Evolutionary conservation across 2,329 filamentous ascomycete genomes (phyloP).

Genomic region (Fusarium haematococcum): DNA sequence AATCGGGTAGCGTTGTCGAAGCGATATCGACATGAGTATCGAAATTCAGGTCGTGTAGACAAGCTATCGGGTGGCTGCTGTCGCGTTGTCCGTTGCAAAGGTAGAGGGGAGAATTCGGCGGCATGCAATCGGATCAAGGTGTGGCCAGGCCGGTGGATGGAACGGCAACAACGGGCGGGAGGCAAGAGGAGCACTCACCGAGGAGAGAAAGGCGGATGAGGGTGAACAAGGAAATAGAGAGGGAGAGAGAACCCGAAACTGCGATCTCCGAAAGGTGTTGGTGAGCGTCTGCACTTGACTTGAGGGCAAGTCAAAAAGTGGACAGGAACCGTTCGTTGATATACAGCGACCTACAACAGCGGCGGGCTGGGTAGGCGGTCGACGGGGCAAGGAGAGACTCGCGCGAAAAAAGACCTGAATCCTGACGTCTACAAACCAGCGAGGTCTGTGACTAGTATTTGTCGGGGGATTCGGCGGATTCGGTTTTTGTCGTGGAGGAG

Average conservation of each 20-base stretch:
- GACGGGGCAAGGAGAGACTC: conserved; percentile 43
- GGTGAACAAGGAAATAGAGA: conserved; percentile 18
- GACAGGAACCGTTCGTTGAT: conserved; percentile 27
- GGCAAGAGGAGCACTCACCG: conserved; percentile 30
- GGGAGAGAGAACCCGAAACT: conserved; percentile 28
- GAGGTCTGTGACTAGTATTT: conserved; percentile 50
- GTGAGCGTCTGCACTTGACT: conserved; percentile 26
- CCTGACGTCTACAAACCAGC: conserved; percentile 47
- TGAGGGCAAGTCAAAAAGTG: conserved; percentile 13
- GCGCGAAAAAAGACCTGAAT: conserved; percentile 49
- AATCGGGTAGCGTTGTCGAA: background rate
- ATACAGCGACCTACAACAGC: conserved; percentile 43
- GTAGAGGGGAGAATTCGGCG: background rate
- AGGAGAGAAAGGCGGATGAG: conserved; percentile 29
- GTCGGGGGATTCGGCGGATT: conserved; percentile 52
- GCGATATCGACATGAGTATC: background rate
- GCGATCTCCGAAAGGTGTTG: conserved; percentile 32
- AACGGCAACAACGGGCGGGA: background rate
- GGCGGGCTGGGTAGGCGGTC: conserved; percentile 44
- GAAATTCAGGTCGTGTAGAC: background rate
- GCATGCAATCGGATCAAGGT: background rate
- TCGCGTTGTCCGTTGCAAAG: background rate
- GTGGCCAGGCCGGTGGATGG: background rate
- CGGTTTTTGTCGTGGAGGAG: conserved; percentile 49
- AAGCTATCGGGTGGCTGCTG: background rate